phyloP scores from a whole-genome alignment of 2,329 filamentous ascomycete species.

The Paracorniculantispora psalliotae region DNA sequence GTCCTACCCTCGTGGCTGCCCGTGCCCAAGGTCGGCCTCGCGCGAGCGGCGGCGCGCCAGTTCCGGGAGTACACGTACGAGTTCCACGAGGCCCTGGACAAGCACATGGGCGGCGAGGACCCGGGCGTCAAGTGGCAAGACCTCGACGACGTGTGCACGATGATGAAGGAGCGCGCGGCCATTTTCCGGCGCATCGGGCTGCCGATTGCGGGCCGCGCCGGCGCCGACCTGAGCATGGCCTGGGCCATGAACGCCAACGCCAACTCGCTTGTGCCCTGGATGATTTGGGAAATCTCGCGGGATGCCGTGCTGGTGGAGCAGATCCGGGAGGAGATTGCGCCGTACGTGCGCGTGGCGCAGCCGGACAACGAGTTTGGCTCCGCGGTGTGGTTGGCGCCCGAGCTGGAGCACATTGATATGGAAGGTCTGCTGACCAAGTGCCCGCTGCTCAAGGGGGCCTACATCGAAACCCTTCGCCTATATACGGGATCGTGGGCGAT shows the following conservation, averaged over 20 bases:
- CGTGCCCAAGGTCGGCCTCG: conserved; percentile 27
- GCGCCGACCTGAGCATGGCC: conserved; percentile 30
- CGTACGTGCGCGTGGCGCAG: conserved; percentile 27
- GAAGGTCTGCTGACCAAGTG: conserved; percentile 31
- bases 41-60: conserved; percentile 24
- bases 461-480: conserved; percentile 36
- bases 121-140: conserved; percentile 32
- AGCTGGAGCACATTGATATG: conserved; percentile 31
- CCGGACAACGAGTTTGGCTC: conserved; percentile 32
- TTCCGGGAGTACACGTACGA: conserved; percentile 27
- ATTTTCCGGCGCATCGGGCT: conserved; percentile 27
- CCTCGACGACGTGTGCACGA: conserved; percentile 30
- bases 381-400: conserved; percentile 31
- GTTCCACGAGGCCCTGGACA: conserved; percentile 32
- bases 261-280: conserved; percentile 35
- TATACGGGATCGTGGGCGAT: conserved; percentile 32
- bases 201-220: conserved; percentile 28
- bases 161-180: conserved; percentile 27
- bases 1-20: conserved; percentile 30
- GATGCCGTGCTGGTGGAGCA: conserved; percentile 33
- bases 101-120: conserved; percentile 27
- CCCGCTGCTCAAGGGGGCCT: conserved; percentile 34
- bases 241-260: conserved; percentile 37
- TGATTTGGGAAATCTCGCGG: conserved; percentile 36
- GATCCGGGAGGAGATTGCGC: conserved; percentile 34